These are phyloP conservation scores for Ilyonectria mors-panacis DNA, from an alignment of 2,329 filamentous ascomycete genomes.

Conservation along the genomic window DNA sequence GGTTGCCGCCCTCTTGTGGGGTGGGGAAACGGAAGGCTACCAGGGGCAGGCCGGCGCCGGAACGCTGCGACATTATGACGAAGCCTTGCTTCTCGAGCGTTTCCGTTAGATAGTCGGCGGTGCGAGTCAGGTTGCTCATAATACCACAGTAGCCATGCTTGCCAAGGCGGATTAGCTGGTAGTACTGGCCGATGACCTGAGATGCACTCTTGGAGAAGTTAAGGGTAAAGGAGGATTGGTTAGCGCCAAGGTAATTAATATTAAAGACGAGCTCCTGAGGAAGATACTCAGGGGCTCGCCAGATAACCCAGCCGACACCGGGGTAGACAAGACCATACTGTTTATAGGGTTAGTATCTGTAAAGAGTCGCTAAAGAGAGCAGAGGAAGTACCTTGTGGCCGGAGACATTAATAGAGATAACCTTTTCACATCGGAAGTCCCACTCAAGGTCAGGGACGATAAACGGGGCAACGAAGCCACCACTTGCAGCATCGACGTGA, in stretches of 20 bases:
- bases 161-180: slow-evolving; percentile 94
- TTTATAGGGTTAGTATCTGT: background rate
- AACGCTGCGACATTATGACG: slow-evolving; percentile 86
- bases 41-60: slow-evolving; percentile 85
- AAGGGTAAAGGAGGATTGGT: slow-evolving; percentile 95
- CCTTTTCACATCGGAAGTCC: slow-evolving; percentile 92
- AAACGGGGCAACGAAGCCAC: slow-evolving; percentile 94
- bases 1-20: slow-evolving; percentile 62
- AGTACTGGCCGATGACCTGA: slow-evolving; percentile 97
- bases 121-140: slow-evolving; percentile 94
- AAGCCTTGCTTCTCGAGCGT: slow-evolving; percentile 84
- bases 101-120: slow-evolving; percentile 86
- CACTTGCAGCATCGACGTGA: slow-evolving; percentile 93
- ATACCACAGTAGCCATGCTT: slow-evolving; percentile 93
- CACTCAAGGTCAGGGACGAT: slow-evolving; percentile 86
- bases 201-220: slow-evolving; percentile 98
- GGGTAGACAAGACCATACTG: slow-evolving; percentile 80
- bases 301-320: slow-evolving; percentile 94
- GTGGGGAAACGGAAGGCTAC: slow-evolving; percentile 87
- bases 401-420: slow-evolving; percentile 94
- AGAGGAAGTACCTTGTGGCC: slow-evolving; percentile 77
- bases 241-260: slow-evolving; percentile 97
- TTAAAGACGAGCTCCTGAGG: slow-evolving; percentile 97
- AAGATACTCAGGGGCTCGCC: slow-evolving; percentile 86
- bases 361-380: background rate